Base-by-base conservation (phyloP, 2,329 filamentous ascomycete genomes). In the Alternaria ethzedia region DNA sequence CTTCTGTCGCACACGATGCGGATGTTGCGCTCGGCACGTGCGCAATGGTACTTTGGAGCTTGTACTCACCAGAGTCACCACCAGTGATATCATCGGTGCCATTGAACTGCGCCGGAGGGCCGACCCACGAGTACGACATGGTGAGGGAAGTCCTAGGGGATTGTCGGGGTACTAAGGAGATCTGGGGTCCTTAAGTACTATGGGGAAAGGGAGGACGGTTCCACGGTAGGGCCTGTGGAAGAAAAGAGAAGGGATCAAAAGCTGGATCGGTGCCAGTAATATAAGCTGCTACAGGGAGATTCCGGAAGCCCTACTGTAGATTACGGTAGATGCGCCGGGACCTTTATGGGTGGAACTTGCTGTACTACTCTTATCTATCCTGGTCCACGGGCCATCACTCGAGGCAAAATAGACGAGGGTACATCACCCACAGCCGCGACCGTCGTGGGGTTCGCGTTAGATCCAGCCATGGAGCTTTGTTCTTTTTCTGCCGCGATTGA, bases 51-150 rank as follows among this genome's bases (percentile, higher is more conserved):
- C 64, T 55, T 64, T 51, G 46, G 64, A 59, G 56, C 13, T 59
- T 64, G 57, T 61, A 87, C 91, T 78, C 87, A 95, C 92, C 86
- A 70, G 92, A 92, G 84, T 96, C 87, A 78, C 93, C 93, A 73
- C 93, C 93, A 61, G 87, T 84, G 65, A 86, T 84, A 41, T 82
- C 68, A 75, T 92, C 83, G 52, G 87, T 87, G 76, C 82, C 83
- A 79, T 85, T 85, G 81, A 82, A 85, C 17, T 64, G 59, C 55
- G 81, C 73, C 36, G 83, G 83, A 61, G 82, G 64, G 51, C 83
- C 83, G 45, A 82, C 74, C 80, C 79, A 83, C 46, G 81, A 76
- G 80, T 85, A 84, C 61, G 83, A 84, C 83, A 85, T 85, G 70
- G 65, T 75, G 67, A 68, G 56, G 49, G 67, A 59, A 30, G 65